phyloP scores from a whole-genome alignment of 805 yeast genomes.

The Blastobotrys terrestris region DNA sequence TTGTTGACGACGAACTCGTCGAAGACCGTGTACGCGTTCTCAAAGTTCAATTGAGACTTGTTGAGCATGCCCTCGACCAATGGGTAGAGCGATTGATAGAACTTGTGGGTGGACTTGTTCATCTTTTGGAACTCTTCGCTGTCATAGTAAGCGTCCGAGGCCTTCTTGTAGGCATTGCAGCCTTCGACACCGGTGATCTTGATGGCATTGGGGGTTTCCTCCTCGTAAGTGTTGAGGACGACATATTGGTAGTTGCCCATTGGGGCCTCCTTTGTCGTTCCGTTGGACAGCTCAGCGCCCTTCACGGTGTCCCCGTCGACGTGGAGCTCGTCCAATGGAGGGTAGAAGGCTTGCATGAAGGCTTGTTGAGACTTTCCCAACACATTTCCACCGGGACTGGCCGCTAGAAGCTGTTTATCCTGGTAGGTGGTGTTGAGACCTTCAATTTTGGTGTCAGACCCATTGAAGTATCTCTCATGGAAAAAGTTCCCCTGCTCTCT shows the following conservation, averaged over 20 bases:
- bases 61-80: conserved; percentile 17
- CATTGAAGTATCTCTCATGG: conserved; percentile 40
- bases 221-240: conserved; percentile 33
- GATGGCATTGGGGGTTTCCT: conserved; percentile 34
- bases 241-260: conserved; percentile 44
- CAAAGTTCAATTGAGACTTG: conserved; percentile 32
- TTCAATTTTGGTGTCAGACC: conserved; percentile 22
- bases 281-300: conserved; percentile 35
- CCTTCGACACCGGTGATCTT: conserved; percentile 38
- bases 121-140: conserved; percentile 29
- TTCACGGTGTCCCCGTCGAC: conserved; percentile 19
- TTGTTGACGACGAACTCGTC: conserved; percentile 38
- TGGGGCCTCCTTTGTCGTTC: conserved; percentile 36
- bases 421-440: conserved; percentile 29
- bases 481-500: conserved; percentile 36
- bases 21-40: conserved; percentile 36
- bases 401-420: conserved; percentile 35
- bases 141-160: conserved; percentile 28
- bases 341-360: conserved; percentile 44
- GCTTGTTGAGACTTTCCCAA: conserved; percentile 38
- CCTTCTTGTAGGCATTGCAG: conserved; percentile 37
- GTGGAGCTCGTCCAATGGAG: conserved; percentile 33
- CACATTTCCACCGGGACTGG: conserved; percentile 34
- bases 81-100: conserved; percentile 34
- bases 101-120: conserved; percentile 35